These are phyloP conservation scores for Syncephalastrum sp. DNA, from an alignment of 371 early-diverging fungal species.

Conservation along the genomic window DNA sequence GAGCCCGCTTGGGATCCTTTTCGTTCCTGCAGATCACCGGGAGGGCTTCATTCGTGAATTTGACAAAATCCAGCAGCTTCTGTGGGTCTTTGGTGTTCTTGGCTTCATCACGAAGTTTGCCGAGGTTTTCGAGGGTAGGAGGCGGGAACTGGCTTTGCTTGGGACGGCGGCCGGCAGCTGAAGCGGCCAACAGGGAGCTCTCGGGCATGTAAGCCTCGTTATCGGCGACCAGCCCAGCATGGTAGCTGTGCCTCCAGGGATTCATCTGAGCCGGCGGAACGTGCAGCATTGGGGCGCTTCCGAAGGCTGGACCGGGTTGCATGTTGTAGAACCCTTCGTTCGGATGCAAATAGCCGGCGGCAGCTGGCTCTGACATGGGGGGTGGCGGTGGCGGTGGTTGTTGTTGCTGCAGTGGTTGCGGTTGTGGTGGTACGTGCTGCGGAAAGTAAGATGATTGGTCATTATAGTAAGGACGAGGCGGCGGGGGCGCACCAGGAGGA, in stretches of 20 bases:
- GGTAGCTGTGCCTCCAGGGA: conserved; percentile 15
- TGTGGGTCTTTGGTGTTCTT: conserved; percentile 74
- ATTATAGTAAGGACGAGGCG: neutral
- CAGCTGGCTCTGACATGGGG: neutral
- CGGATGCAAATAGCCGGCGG: neutral
- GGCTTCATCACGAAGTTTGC: conserved; percentile 75
- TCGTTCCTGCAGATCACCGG: conserved; percentile 52
- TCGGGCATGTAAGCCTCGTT: conserved; percentile 30
- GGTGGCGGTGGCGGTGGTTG: conserved; percentile 3
- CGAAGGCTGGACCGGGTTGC: no score
- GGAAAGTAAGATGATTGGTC: no score
- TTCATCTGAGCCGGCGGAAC: neutral
- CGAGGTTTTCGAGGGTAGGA: conserved; percentile 65
- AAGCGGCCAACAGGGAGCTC: conserved; percentile 36
- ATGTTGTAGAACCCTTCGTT: neutral
- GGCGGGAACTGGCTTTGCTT: conserved; percentile 42
- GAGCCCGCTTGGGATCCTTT: conserved; percentile 64
- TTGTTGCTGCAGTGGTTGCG: neutral
- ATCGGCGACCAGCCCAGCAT: conserved; percentile 12
- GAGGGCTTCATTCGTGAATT: conserved; percentile 67
- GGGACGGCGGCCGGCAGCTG: conserved; percentile 25
- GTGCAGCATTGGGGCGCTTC: no score
- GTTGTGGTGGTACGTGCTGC: no score
- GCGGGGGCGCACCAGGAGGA: neutral
- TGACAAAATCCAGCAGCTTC: conserved; percentile 79